Evolutionary conservation across 2,329 filamentous ascomycete genomes (phyloP).

Genomic region (Aphanoascus verrucosus): DNA sequence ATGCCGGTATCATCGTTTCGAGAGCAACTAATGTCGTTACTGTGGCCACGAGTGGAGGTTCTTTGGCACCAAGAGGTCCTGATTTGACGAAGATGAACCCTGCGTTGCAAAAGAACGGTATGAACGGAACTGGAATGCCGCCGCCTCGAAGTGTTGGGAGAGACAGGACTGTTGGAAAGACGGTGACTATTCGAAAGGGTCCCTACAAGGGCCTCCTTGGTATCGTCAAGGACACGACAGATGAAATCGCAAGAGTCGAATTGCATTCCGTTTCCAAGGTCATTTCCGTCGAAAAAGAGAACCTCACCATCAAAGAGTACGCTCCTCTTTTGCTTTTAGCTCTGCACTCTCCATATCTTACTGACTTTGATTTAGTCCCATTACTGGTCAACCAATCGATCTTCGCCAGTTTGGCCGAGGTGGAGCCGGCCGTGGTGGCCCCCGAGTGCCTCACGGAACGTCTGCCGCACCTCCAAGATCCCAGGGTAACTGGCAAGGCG

Average conservation of each 20-base stretch:
- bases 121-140: slow-evolving; percentile 47
- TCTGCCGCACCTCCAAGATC: slow-evolving; percentile 35
- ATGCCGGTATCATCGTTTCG: slow-evolving; percentile 80
- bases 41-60: slow-evolving; percentile 85
- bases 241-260: slow-evolving; percentile 76
- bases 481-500: slow-evolving; percentile 45
- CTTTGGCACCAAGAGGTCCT: slow-evolving; percentile 53
- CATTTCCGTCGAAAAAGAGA: slow-evolving; percentile 69
- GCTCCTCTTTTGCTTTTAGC: slow-evolving; percentile 18
- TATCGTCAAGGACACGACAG: slow-evolving; percentile 90
- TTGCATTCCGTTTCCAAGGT: slow-evolving; percentile 90
- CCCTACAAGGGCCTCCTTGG: slow-evolving; percentile 86
- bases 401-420: slow-evolving; percentile 44
- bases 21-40: slow-evolving; percentile 77
- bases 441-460: slow-evolving; percentile 40
- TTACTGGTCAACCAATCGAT: slow-evolving; percentile 69
- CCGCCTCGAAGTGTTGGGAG: slow-evolving; percentile 65
- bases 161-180: slow-evolving; percentile 80
- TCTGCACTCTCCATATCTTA: slow-evolving; percentile 5
- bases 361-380: slow-evolving; percentile 31
- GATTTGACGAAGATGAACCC: slow-evolving; percentile 91
- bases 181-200: slow-evolving; percentile 76
- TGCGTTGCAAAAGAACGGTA: slow-evolving; percentile 61
- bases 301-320: slow-evolving; percentile 76
- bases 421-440: slow-evolving; percentile 33